Conservation (phyloP, 768 basidiomycete species). For the Suillus cothurnatus region DNA sequence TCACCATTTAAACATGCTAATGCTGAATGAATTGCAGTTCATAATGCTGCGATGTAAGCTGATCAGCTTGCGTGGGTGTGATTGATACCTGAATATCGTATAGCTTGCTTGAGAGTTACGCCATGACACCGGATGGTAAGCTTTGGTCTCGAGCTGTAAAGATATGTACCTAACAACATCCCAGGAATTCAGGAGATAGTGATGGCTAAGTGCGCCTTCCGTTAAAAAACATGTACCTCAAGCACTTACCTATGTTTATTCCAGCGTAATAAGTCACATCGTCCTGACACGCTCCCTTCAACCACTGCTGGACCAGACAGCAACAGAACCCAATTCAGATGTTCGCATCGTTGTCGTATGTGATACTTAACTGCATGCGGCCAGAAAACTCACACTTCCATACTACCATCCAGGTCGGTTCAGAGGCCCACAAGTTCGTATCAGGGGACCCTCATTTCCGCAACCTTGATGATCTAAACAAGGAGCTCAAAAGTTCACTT, state of each 20-base stretch:
- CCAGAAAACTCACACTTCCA: not conserved
- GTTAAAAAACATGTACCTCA: not conserved
- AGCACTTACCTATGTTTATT: conserved; percentile 6
- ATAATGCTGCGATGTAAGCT: conserved; percentile 55
- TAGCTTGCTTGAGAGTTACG: conserved; percentile 24
- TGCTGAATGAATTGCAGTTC: conserved; percentile 39
- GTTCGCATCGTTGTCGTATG: conserved; percentile 63
- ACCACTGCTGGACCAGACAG: conserved; percentile 53
- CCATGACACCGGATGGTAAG: conserved; percentile 31
- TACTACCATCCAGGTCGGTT: conserved; percentile 34
- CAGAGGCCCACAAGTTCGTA: conserved; percentile 27
- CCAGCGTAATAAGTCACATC: conserved; percentile 54
- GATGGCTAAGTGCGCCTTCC: conserved; percentile 45
- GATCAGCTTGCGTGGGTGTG: not conserved
- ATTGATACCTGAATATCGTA: conserved; percentile 3
- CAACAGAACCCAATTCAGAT: conserved; percentile 48
- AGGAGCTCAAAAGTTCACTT: conserved; percentile 29
- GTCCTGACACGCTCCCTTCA: conserved; percentile 56
- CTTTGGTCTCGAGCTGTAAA: not conserved
- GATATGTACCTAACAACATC: not conserved
- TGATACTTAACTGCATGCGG: not conserved
- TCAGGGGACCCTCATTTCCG: conserved; percentile 28
- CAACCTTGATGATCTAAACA: conserved; percentile 39
- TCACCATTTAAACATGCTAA: not conserved
- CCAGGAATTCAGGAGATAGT: conserved; percentile 42